phyloP scores from a whole-genome alignment of 139 green algal species.

The Volvox africanus region DNA sequence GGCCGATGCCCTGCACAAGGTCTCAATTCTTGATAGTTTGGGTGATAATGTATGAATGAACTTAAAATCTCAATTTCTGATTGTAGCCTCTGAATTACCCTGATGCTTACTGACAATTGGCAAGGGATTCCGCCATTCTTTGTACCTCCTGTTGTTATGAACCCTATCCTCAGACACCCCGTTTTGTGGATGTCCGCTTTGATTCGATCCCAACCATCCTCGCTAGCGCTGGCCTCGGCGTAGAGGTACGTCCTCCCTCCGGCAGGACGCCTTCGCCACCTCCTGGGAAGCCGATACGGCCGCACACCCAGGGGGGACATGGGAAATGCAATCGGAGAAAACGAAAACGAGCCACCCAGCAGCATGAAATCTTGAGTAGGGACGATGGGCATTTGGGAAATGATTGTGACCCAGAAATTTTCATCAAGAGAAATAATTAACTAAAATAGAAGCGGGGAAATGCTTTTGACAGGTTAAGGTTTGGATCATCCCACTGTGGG shows the following conservation, averaged over 20 bases:
- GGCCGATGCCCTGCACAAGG: not conserved
- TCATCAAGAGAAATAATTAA: no score
- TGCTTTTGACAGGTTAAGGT: no score
- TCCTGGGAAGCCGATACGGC: not conserved
- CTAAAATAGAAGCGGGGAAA: no score
- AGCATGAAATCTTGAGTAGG: not conserved
- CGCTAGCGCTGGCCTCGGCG: not conserved
- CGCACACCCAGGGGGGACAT: not conserved
- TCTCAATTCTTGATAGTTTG: not conserved
- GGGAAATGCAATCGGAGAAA: not conserved
- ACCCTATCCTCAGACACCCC: not conserved
- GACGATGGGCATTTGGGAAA: not conserved
- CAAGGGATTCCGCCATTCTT: not conserved
- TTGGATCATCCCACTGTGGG: no score
- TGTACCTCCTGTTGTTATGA: not conserved
- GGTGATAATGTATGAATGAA: not conserved
- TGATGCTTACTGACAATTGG: not conserved
- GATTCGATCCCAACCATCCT: not conserved
- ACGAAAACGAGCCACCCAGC: not conserved
- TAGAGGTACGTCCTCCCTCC: not conserved
- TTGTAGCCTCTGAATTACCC: not conserved
- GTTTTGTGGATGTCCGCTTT: conserved; percentile 21
- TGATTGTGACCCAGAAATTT: no score
- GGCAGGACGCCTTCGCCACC: no score
- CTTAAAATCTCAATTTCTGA: not conserved